Percentiles rank a stretch among this genome's conserved stretches.
Conservation (phyloP, 306 rosid species). For the Fragaria iinumae region DNA sequence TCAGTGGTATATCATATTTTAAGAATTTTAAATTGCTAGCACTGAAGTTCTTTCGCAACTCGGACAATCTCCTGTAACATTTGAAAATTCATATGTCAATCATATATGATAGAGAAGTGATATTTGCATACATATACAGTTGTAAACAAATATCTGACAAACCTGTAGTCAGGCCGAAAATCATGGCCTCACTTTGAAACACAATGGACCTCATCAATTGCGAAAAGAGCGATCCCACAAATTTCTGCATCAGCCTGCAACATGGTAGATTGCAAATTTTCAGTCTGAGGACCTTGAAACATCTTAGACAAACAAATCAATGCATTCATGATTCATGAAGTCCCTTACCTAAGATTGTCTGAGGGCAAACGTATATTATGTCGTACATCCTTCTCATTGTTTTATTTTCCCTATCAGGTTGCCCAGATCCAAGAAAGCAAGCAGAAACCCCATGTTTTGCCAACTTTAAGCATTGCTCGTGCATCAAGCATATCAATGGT, state of each 20-base stretch:
- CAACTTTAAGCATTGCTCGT: slow-evolving; percentile 87
- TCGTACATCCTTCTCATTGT: slow-evolving; percentile 79
- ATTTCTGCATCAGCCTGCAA: slow-evolving; percentile 77
- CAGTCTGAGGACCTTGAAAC: background rate
- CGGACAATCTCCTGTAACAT: slow-evolving; percentile 71
- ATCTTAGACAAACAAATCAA: background rate
- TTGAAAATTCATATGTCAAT: slow-evolving; percentile 20
- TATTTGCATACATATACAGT: background rate
- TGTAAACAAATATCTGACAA: slow-evolving; percentile 16
- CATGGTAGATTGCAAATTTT: background rate
- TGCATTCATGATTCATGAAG: background rate
- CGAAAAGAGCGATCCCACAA: slow-evolving; percentile 83
- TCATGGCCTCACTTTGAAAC: slow-evolving; percentile 98
- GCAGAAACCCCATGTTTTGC: slow-evolving; percentile 68
- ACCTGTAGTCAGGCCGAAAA: slow-evolving; percentile 96
- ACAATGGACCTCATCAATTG: slow-evolving; percentile 92
- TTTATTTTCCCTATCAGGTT: slow-evolving; percentile 77
- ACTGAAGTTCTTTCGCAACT: slow-evolving; percentile 70
- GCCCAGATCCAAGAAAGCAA: slow-evolving; percentile 97
- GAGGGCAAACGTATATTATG: slow-evolving; percentile 84
- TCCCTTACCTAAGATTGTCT: slow-evolving; percentile 62
- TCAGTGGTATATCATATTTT: slow-evolving; percentile 68
- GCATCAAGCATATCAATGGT: slow-evolving; percentile 93
- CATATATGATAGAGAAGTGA: background rate
- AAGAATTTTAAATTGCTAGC: slow-evolving; percentile 55